A percentile compares a stretch with the other conserved stretches of the same genome.
Conservation (phyloP, 2,329 filamentous ascomycete species). For the Lecanicillium sp. region DNA sequence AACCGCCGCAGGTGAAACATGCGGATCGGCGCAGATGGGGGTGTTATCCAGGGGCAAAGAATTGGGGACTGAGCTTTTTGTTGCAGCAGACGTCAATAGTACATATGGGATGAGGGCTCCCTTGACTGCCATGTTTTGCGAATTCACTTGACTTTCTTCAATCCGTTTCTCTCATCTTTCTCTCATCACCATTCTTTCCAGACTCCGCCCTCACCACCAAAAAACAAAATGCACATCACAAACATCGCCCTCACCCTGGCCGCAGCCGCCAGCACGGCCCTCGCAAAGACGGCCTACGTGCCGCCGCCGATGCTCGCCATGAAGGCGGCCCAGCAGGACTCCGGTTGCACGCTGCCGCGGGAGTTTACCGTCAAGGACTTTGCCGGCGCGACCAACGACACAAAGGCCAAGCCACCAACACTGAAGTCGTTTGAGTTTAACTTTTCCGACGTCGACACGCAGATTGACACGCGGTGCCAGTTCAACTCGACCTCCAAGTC, state of each 20-base stretch:
- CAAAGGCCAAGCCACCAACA: slow-evolving; percentile 16
- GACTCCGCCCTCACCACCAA: neutral
- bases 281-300: slow-evolving; percentile 16
- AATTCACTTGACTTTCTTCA: no score
- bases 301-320: slow-evolving; percentile 17
- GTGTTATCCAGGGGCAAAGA: slow-evolving; percentile 1
- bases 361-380: slow-evolving; percentile 33
- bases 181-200: neutral
- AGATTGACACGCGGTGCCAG: slow-evolving; percentile 32
- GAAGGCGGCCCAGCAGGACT: slow-evolving; percentile 12
- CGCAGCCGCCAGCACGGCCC: neutral
- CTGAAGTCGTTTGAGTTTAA: slow-evolving; percentile 29
- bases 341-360: slow-evolving; percentile 27
- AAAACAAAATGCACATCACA: slow-evolving; percentile 5
- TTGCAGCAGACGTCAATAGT: no score
- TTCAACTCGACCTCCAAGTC: slow-evolving; percentile 34
- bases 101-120: slow-evolving; percentile 1
- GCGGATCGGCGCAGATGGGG: slow-evolving; percentile 6
- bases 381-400: slow-evolving; percentile 23
- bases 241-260: slow-evolving; percentile 1
- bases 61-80: neutral
- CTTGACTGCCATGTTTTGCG: no score
- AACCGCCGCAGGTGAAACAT: slow-evolving; percentile 5
- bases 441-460: slow-evolving; percentile 32
- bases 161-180: no score